Conservation (phyloP, 192 early-diverging fungal genomes). For the Coemansia sp. region DNA sequence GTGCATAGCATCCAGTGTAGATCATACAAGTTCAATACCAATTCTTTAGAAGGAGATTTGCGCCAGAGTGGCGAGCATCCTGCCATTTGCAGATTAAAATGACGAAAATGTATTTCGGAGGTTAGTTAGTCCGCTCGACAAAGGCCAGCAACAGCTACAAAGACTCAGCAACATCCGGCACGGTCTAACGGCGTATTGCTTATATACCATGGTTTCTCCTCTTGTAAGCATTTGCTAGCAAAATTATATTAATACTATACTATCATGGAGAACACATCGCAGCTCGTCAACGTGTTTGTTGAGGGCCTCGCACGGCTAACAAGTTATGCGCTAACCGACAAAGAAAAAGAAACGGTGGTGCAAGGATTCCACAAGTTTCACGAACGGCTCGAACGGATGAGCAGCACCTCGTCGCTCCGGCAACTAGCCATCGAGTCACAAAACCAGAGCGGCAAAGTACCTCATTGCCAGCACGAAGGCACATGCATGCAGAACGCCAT, state of each 20-base stretch:
- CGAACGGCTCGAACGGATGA: constrained; percentile 64
- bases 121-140: too few species aligned
- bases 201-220: not conserved
- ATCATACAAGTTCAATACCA: too few species aligned
- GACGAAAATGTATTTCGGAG: too few species aligned
- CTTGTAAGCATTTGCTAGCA: not conserved
- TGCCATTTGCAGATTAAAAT: too few species aligned
- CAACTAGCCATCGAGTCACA: constrained; percentile 43
- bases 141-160: too few species aligned
- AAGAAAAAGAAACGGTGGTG: constrained; percentile 64
- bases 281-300: constrained; percentile 58
- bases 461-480: constrained; percentile 60
- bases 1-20: too few species aligned
- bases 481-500: constrained; percentile 66
- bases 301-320: constrained; percentile 62
- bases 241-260: not conserved
- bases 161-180: too few species aligned
- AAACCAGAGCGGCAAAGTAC: constrained; percentile 5
- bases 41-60: too few species aligned
- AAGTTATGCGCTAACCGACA: constrained; percentile 63
- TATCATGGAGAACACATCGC: constrained; percentile 13
- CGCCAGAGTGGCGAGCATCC: too few species aligned
- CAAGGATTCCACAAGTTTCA: constrained; percentile 61
- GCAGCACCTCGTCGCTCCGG: constrained; percentile 49
- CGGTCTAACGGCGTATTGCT: not conserved